Evolutionary conservation across 208 protist species (phyloP), one percentile per base, ranked within the genome.

Genomic region (Endotrypanum monterogeii): DNA sequence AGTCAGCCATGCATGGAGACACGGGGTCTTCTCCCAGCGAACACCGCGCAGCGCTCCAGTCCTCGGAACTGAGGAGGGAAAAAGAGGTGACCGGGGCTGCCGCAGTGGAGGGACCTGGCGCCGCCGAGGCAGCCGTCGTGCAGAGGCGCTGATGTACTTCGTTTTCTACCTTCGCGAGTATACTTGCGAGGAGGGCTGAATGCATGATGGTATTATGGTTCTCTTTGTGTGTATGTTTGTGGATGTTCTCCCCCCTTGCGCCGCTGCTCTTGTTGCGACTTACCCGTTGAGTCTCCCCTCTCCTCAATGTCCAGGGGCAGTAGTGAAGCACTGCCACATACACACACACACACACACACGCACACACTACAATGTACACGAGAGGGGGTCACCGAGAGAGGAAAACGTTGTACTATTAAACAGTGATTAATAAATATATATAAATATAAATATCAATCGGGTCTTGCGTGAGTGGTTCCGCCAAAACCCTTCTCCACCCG

Each of bases 21-120:
- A 48, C 41, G 32, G 46, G 2, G 28, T 55, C 18, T 28, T 28
- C 12, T 25, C 32, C 30, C 16, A 79, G 71, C 14, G 85, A 78
- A 16, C 71, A 63, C n/a, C 86, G 56, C 7, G 82, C 74, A 2
- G 71, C 54, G 20, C 70, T 57, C 82, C 78, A 83, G 69, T 90
- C 85, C 50, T 83, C 83, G 5, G 62, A 72, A 1, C 65, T 83
- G 20, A 90, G 79, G 2, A 79, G 69, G 7, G 75, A 67, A 18
- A 87, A 69, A n/a, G 58, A 48, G 48, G 37, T 50, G 50, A 35
- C 11, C 32, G 28, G 20, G 8, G 5, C 11, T 14, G 20, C 8
- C 7, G 2, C n/a, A 57, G 60, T 28, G 37, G 37, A 65, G 35
- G 60, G 60, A 65, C 60, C 60, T 11, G 32, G 60, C 60, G 60